Conservation (phyloP, 176 grass and related monocot species). For the barley (Hordeum vulgare) region MorexV3_pseudomolecules_assembly NC_058524.1:510770720-510771219, state of each 20-base stretch:
- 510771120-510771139: conserved; percentile 79
- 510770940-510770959: conserved; percentile 99
- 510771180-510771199: neutral
- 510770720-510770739: too few species aligned
- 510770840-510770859: neutral
- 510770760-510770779: neutral
- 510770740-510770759: too few species aligned
- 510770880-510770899: neutral
- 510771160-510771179: conserved; percentile 21
- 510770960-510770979: conserved; percentile 89
- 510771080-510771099: conserved; percentile 23
- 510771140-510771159: conserved; percentile 78
- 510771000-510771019: conserved; percentile 99
- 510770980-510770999: conserved; percentile 97
- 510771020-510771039: conserved; percentile 35
- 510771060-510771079: neutral
- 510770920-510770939: conserved; percentile 48
- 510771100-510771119: conserved; percentile 77
- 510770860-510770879: neutral
- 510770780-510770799: neutral
- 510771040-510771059: neutral
- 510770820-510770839: neutral
- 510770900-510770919: conserved; percentile 13
- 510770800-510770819: neutral
- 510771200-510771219: neutral